Conservation (phyloP, 139 green algal genomes). For the Diplosphaera chodatii region DNA sequence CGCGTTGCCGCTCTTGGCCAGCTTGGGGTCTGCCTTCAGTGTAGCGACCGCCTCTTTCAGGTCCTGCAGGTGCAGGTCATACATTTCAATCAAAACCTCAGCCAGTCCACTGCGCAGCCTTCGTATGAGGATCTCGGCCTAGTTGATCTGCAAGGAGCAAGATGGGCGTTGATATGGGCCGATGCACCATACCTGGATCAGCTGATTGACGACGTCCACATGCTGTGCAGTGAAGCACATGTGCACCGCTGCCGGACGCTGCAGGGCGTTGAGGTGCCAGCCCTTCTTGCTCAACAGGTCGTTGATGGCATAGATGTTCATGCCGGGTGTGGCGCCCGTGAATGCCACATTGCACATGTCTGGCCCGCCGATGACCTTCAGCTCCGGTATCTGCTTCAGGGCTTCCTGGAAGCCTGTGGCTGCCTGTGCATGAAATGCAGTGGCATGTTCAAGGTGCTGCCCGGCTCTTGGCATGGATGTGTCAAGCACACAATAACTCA, state of each 20-base stretch:
- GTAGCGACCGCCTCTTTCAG: constrained; percentile 27
- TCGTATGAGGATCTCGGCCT: too few species aligned
- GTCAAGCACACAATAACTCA: too few species aligned
- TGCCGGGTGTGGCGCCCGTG: constrained; percentile 17
- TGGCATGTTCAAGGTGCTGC: too few species aligned
- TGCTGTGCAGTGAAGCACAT: constrained; percentile 88
- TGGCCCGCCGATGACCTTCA: constrained; percentile 70
- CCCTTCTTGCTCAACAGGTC: constrained; percentile 64
- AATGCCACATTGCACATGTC: constrained; percentile 80
- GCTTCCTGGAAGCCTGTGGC: constrained; percentile 42
- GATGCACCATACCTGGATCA: constrained; percentile 22
- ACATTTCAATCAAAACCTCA: too few species aligned
- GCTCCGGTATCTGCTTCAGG: constrained; percentile 25
- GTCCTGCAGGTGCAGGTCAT: constrained; percentile 25
- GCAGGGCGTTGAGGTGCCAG: constrained; percentile 86
- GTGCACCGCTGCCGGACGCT: constrained; percentile 77
- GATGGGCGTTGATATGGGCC: too few species aligned
- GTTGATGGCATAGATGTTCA: constrained; percentile 82
- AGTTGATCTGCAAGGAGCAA: too few species aligned
- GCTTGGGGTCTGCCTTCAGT: constrained; percentile 16
- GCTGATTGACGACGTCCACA: constrained; percentile 13
- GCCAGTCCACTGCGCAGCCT: too few species aligned
- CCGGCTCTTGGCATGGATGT: too few species aligned
- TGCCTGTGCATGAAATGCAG: too few species aligned
- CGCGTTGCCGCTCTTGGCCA: constrained; percentile 46